These are phyloP conservation scores for Catharanthus roseus DNA, from an alignment of 257 asterid species.

Conservation along the genomic window DNA sequence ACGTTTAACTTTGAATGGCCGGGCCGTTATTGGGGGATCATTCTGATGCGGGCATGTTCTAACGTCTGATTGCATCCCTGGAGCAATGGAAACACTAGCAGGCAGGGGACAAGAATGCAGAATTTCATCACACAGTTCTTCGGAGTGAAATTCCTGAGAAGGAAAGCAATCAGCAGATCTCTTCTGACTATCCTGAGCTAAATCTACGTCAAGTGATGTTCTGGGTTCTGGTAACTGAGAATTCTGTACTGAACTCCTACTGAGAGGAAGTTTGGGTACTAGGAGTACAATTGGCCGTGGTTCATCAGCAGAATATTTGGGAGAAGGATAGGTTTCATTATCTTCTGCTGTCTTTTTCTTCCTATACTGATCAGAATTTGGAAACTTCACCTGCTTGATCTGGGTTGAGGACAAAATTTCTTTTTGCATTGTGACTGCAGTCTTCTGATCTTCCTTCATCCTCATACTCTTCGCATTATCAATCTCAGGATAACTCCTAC, in stretches of 20 bases:
- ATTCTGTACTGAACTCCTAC: slow-evolving; percentile 31
- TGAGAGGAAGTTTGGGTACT: slow-evolving; percentile 38
- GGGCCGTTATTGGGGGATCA: slow-evolving; percentile 23
- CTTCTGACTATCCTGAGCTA: slow-evolving; percentile 27
- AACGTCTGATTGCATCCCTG: slow-evolving; percentile 26
- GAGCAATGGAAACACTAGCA: slow-evolving; percentile 23
- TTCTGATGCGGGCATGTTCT: slow-evolving; percentile 15
- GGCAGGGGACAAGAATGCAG: slow-evolving; percentile 68
- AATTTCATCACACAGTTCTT: slow-evolving; percentile 31
- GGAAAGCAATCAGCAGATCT: slow-evolving; percentile 47
- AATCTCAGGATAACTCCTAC: slow-evolving; percentile 21
- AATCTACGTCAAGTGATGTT: slow-evolving; percentile 36
- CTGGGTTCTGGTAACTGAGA: slow-evolving; percentile 44
- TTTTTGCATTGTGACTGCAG: slow-evolving; percentile 16
- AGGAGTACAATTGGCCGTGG: slow-evolving; percentile 36
- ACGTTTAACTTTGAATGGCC: slow-evolving; percentile 29
- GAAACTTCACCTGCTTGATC: slow-evolving; percentile 25
- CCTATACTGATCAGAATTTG: slow-evolving; percentile 22
- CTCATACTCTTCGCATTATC: slow-evolving; percentile 31
- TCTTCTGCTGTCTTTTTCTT: slow-evolving; percentile 24
- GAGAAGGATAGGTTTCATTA: slow-evolving; percentile 20
- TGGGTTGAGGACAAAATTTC: slow-evolving; percentile 29
- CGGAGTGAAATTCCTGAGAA: slow-evolving; percentile 37
- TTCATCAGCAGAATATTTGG: slow-evolving; percentile 29
- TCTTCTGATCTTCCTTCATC: slow-evolving; percentile 30